These are phyloP conservation scores for Phycomyces blakesleeanus DNA, from an alignment of 192 early-diverging fungal species.

Conservation along the genomic window DNA sequence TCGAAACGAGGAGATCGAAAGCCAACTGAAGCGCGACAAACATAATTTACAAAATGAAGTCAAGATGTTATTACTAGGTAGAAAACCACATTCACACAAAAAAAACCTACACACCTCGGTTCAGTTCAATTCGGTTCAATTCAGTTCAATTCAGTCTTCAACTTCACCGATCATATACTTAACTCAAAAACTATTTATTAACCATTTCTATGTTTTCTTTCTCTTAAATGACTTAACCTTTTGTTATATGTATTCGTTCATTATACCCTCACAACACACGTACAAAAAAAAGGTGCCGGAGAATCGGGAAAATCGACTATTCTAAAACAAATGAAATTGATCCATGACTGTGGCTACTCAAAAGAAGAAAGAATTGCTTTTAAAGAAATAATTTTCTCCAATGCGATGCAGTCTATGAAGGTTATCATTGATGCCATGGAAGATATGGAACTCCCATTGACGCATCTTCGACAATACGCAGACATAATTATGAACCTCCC, in stretches of 20 bases:
- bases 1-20: constrained; percentile 89
- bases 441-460: constrained; percentile 71
- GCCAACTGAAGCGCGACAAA: constrained; percentile 81
- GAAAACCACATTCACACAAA: no score
- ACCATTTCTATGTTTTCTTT: constrained; percentile 1
- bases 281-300: constrained; percentile 68
- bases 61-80: constrained; percentile 92
- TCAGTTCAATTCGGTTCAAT: no score
- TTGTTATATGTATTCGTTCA: no score
- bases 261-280: not conserved
- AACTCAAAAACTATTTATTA: no score
- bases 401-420: constrained; percentile 92
- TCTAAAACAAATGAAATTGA: constrained; percentile 97
- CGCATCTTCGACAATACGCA: constrained; percentile 64
- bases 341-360: constrained; percentile 92
- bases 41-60: constrained; percentile 83
- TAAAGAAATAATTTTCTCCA: constrained; percentile 94
- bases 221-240: not conserved
- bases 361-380: constrained; percentile 86
- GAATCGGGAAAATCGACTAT: constrained; percentile 97
- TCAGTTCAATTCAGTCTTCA: no score
- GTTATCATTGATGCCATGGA: constrained; percentile 94
- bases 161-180: no score
- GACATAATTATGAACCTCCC: constrained; percentile 77
- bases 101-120: no score